Evolutionary conservation across 2,329 filamentous ascomycete species (phyloP).

Genomic region (Chaetomium sp.): DNA sequence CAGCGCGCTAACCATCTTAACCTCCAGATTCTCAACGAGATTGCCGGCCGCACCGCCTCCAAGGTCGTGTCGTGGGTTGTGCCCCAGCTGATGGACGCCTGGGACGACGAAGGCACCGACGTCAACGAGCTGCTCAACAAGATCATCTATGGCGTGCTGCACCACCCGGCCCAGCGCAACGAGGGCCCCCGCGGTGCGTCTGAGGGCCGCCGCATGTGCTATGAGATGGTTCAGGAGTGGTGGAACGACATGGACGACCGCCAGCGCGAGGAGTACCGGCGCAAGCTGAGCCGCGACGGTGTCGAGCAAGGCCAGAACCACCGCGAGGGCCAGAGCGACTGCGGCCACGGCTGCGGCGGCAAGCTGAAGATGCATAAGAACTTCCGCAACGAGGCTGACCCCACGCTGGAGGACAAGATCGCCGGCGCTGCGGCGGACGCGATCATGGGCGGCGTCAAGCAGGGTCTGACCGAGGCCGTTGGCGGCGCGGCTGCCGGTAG

Average conservation of each 20-base stretch:
- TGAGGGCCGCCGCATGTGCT: constrained; percentile 73
- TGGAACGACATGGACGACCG: constrained; percentile 62
- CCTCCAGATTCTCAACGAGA: constrained; percentile 64
- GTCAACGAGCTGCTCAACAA: constrained; percentile 63
- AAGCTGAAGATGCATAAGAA: constrained; percentile 74
- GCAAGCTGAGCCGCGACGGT: constrained; percentile 70
- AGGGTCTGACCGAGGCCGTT: constrained; percentile 43
- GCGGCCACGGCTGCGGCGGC: constrained; percentile 73
- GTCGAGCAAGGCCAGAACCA: constrained; percentile 76
- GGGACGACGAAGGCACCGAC: constrained; percentile 71
- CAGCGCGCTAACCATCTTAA: constrained; percentile 1
- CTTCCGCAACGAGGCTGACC: constrained; percentile 38
- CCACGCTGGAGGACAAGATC: constrained; percentile 50
- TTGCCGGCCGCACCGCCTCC: constrained; percentile 75
- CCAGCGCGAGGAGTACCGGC: constrained; percentile 61
- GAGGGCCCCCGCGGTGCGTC: constrained; percentile 61
- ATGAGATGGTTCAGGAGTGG: constrained; percentile 73
- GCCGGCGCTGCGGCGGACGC: constrained; percentile 49
- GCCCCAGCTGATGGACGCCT: constrained; percentile 80
- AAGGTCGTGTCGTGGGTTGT: constrained; percentile 78
- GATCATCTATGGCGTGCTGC: constrained; percentile 76
- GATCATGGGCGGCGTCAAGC: constrained; percentile 52
- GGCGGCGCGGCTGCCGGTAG: constrained; percentile 23
- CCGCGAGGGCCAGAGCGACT: constrained; percentile 76
- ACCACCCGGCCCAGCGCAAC: constrained; percentile 75